Evolutionary conservation across 352 stramenopile species (phyloP), one percentile per base, ranked within the genome.

Genomic region (Phytophthora sojae): DNA sequence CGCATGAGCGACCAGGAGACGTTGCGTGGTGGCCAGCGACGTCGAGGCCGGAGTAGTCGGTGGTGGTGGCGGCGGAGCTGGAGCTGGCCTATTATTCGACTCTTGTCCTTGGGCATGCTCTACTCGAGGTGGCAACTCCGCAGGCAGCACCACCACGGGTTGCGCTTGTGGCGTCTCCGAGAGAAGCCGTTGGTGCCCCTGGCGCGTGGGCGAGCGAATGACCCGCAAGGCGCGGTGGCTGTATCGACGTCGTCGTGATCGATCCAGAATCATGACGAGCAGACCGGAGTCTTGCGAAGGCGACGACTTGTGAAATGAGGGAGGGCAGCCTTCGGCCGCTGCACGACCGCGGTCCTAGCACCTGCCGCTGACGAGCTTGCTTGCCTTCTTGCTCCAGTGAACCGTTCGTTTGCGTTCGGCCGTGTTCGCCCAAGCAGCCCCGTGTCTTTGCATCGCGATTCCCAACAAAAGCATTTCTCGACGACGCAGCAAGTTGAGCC

Each of bases 1-100:
- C 3, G 67, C 62, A 12, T 69, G 67, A 29, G 60, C 35, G 26
- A 74, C 26, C 42, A 68, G 26, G 5, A 60, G 12, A 7, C 55
- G 55, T 4, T 61, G 55, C 4, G 55, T 61, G 21, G 37, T 37
- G 11, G 37, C 55, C 21, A 61, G 12, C 5, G 55, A 50, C 17
- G 54, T 14, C 26, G 23, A 32, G 1, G 25, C 14, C 15, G 3
- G 26, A 30, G 35, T 44, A 14, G 35, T 4, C 1, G 35, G 8
- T 9, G 35, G 3, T 19, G 39, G 15, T 47, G 39, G 14, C 8
- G 17, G 4, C 21, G 15, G 37, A 45, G 37, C 7, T n/a, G 35
- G 37, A n/a, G 37, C 39, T 21, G 39, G 35, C 35, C 35, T 44
- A 12, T 9, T 9, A 17, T 44, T 6, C 26, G 26, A 47, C 14